Evolutionary conservation across 192 early-diverging fungal genomes (phyloP).

Genomic region (Borealophlyctis nickersoniae): DNA sequence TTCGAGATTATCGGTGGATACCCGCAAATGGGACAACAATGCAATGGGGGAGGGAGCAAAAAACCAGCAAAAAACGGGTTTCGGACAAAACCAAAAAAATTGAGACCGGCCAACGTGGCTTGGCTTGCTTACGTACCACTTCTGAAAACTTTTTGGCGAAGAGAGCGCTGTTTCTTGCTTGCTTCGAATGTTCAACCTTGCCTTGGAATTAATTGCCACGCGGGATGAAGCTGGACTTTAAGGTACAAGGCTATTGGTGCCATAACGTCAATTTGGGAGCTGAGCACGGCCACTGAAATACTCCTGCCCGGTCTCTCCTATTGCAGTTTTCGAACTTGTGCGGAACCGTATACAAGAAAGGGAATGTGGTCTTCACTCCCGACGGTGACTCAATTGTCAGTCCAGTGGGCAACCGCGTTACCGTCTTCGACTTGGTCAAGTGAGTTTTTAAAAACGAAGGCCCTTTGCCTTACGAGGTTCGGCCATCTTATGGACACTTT

Average conservation of each 20-base stretch:
- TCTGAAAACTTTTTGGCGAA: too few relatives aligned
- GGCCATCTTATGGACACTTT: not conserved
- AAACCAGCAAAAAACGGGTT: too few relatives aligned
- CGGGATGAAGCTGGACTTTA: not conserved
- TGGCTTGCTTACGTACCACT: too few relatives aligned
- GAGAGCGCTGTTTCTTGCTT: too few relatives aligned
- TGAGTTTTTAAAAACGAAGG: constrained; percentile 44
- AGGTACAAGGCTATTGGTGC: not conserved
- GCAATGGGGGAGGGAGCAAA: too few relatives aligned
- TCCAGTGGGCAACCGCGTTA: constrained; percentile 95
- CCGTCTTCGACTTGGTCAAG: constrained; percentile 94
- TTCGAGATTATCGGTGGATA: too few relatives aligned
- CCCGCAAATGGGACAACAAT: too few relatives aligned
- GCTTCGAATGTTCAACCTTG: too few relatives aligned
- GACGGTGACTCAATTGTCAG: constrained; percentile 91
- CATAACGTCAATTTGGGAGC: not conserved
- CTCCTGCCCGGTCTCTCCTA: constrained; percentile 10
- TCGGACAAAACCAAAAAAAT: too few relatives aligned
- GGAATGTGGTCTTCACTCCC: constrained; percentile 93
- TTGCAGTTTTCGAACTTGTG: constrained; percentile 93
- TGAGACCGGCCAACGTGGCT: too few relatives aligned
- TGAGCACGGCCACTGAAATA: not conserved
- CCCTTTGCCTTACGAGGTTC: constrained; percentile 14
- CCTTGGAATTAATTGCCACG: too few relatives aligned
- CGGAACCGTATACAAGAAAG: constrained; percentile 94